Percentiles rank a stretch among this genome's conserved stretches.
phyloP scores from a whole-genome alignment of 2,329 filamentous ascomycete species.

The Exophiala aquamarina region DNA sequence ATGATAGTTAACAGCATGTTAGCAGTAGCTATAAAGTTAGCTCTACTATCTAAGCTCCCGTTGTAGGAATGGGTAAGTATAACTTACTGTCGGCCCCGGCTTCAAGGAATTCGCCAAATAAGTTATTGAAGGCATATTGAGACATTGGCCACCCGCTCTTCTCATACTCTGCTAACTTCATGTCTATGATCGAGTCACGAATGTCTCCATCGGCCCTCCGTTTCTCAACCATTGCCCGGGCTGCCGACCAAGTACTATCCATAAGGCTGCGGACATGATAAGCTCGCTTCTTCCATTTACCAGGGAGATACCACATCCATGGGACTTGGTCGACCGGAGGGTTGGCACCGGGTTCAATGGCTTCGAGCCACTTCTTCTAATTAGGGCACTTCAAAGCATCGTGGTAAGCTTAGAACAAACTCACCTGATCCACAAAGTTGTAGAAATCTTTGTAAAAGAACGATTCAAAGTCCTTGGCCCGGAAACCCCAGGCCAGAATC shows the following conservation, averaged over 20 bases:
- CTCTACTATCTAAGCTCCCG: background rate
- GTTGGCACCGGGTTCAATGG: slow-evolving; percentile 17
- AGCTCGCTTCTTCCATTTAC: slow-evolving; percentile 14
- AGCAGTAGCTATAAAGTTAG: slow-evolving; percentile 37
- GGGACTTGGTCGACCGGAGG: slow-evolving; percentile 15
- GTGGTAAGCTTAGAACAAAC: background rate
- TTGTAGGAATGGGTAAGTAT: too few species aligned
- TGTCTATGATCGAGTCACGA: slow-evolving; percentile 14
- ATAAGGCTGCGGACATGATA: slow-evolving; percentile 5
- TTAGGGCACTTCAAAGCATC: background rate
- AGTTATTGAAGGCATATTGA: slow-evolving; percentile 12
- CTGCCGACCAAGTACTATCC: slow-evolving; percentile 9
- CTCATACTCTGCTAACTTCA: slow-evolving; percentile 26
- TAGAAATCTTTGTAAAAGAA: slow-evolving; percentile 22
- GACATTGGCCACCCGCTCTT: slow-evolving; percentile 17
- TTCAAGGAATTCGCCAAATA: slow-evolving; percentile 18
- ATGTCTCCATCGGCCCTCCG: slow-evolving; percentile 5
- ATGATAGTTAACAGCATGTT: slow-evolving; percentile 50
- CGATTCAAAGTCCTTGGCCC: slow-evolving; percentile 15
- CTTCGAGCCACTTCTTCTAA: slow-evolving; percentile 11
- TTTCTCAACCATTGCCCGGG: slow-evolving; percentile 11
- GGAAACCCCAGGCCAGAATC: slow-evolving; percentile 9
- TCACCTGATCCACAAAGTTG: slow-evolving; percentile 14
- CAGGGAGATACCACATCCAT: slow-evolving; percentile 15
- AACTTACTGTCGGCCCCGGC: slow-evolving; percentile 38